Conservation (phyloP, 163 green algal genomes). For the Trebouxia gelatinosa region DNA sequence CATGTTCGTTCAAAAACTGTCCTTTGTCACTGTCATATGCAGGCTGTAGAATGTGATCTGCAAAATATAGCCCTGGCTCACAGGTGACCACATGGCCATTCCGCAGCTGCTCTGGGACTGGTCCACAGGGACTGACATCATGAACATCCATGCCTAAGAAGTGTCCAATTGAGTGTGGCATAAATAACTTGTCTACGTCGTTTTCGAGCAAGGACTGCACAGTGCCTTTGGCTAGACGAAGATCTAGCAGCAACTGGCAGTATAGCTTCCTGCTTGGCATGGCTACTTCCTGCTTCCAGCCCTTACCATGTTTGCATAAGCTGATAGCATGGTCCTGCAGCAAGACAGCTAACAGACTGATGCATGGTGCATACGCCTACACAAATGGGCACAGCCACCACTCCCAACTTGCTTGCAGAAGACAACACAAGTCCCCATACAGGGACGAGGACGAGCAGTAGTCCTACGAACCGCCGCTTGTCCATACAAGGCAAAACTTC, state of each 20-base stretch:
- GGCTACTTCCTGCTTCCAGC: constrained; percentile 16
- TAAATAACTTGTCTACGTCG: constrained; percentile 18
- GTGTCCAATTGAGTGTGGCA: constrained; percentile 19
- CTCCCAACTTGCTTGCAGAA: neutral
- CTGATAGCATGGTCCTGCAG: constrained; percentile 25
- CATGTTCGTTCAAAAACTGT: constrained; percentile 3
- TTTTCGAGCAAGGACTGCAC: constrained; percentile 11
- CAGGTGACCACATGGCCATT: constrained; percentile 20
- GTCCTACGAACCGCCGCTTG: too few species aligned
- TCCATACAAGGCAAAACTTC: too few species aligned
- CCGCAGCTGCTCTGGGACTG: constrained; percentile 11
- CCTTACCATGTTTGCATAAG: neutral
- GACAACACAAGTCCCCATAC: too few species aligned
- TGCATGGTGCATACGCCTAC: neutral
- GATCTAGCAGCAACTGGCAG: constrained; percentile 10
- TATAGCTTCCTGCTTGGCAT: neutral
- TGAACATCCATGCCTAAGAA: constrained; percentile 27
- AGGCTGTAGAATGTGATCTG: constrained; percentile 4
- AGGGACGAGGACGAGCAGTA: too few species aligned
- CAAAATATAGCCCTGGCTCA: constrained; percentile 27
- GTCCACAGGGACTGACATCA: constrained; percentile 13
- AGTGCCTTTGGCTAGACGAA: constrained; percentile 3
- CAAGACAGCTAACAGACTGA: neutral
- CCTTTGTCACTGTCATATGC: neutral
- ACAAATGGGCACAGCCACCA: neutral